Evolutionary conservation across 2,329 filamentous ascomycete species (phyloP).

Genomic region (Xylariaceae sp.): DNA sequence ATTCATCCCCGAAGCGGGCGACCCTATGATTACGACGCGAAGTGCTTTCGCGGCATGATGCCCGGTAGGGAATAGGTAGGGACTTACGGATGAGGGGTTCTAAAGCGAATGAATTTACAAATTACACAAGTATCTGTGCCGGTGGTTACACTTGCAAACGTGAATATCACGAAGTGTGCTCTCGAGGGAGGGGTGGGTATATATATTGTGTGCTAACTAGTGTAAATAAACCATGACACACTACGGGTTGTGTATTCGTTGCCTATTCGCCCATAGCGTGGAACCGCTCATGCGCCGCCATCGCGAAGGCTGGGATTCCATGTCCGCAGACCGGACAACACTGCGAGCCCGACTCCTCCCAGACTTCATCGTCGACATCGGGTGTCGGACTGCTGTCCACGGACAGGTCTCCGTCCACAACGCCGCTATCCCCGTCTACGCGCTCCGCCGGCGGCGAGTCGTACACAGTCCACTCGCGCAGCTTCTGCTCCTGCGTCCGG

Average conservation of each 20-base stretch:
- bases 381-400: no score
- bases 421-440: no score
- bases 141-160: no score
- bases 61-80: no score
- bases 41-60: neutral
- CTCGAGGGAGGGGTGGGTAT: no score
- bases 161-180: no score
- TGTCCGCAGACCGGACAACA: constrained; percentile 47
- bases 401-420: neutral
- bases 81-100: no score
- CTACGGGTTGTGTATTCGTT: neutral
- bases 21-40: neutral
- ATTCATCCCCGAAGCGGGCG: no score
- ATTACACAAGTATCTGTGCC: no score
- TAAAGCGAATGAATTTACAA: no score
- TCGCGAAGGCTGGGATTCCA: constrained; percentile 51
- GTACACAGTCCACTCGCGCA: constrained; percentile 61
- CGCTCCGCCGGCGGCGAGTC: constrained; percentile 29
- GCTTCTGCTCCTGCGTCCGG: constrained; percentile 60
- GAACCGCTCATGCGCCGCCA: constrained; percentile 51
- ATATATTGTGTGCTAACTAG: no score
- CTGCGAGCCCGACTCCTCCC: constrained; percentile 32
- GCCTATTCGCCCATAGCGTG: constrained; percentile 36
- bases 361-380: constrained; percentile 14
- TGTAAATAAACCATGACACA: neutral